A percentile compares a stretch with the other conserved stretches of the same genome.
These are phyloP conservation scores for Xanthoconium purpureum DNA, from an alignment of 768 basidiomycete species.

Conservation along the genomic window DNA sequence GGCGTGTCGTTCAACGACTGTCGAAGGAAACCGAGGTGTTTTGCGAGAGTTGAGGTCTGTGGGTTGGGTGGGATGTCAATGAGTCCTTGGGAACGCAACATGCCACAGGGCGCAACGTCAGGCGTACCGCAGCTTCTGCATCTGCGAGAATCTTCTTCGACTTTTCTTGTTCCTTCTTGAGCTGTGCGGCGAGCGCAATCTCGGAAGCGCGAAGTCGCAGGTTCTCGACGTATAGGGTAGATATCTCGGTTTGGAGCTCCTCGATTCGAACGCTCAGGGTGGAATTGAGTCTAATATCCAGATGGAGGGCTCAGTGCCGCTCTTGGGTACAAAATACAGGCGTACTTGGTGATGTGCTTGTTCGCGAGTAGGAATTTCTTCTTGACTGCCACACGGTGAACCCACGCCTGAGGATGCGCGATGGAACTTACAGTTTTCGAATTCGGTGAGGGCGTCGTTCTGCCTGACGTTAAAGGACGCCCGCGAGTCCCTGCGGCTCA, in stretches of 20 bases:
- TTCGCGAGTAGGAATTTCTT: conserved; percentile 89
- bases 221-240: conserved; percentile 79
- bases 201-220: conserved; percentile 77
- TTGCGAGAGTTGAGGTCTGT: conserved; percentile 58
- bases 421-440: conserved; percentile 69
- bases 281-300: conserved; percentile 65
- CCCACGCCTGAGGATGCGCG: background rate
- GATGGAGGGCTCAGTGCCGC: conserved; percentile 6
- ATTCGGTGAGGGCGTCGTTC: conserved; percentile 78
- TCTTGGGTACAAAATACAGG: conserved; percentile 7
- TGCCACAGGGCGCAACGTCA: conserved; percentile 17
- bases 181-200: conserved; percentile 69
- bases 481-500: conserved; percentile 35
- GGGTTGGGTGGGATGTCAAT: background rate
- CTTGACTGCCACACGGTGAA: conserved; percentile 61
- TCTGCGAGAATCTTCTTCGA: conserved; percentile 68
- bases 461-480: conserved; percentile 61
- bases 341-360: conserved; percentile 87
- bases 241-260: conserved; percentile 80
- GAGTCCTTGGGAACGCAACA: conserved; percentile 4
- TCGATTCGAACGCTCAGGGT: conserved; percentile 81
- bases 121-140: conserved; percentile 68
- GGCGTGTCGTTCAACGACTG: conserved; percentile 51
- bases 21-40: conserved; percentile 63
- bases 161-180: conserved; percentile 79